Evolutionary conservation across 208 protist genomes (phyloP).

Genomic region (Leishmania tropica): DNA sequence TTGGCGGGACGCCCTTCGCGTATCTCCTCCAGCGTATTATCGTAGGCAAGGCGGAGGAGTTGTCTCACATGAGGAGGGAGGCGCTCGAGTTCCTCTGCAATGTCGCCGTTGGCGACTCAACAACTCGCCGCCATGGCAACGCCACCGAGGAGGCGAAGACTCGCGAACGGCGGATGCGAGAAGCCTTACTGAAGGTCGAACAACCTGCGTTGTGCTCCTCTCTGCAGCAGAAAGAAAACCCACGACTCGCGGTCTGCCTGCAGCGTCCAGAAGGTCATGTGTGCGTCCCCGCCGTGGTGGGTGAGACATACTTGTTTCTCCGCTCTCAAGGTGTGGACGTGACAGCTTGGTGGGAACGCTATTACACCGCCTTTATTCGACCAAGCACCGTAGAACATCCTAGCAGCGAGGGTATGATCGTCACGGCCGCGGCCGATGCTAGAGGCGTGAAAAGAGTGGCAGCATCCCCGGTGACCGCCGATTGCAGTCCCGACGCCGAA

Average conservation of each 20-base stretch:
- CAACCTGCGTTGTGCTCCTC: no score
- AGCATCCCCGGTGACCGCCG: not conserved
- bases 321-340: slow-evolving; percentile 13
- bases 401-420: not conserved
- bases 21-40: slow-evolving; percentile 21
- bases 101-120: not conserved
- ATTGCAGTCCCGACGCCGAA: not conserved
- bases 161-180: not conserved
- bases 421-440: not conserved
- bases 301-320: slow-evolving; percentile 16
- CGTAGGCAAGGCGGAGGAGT: not conserved
- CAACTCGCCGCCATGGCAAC: not conserved
- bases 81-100: slow-evolving; percentile 13
- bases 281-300: slow-evolving; percentile 10
- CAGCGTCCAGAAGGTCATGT: slow-evolving; percentile 15
- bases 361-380: slow-evolving; percentile 10
- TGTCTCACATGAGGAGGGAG: not conserved
- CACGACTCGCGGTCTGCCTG: not conserved
- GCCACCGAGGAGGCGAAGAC: not conserved
- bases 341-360: slow-evolving; percentile 21
- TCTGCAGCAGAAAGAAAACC: not conserved
- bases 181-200: not conserved
- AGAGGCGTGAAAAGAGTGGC: not conserved
- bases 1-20: slow-evolving; percentile 7
- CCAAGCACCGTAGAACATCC: not conserved